Evolutionary conservation across 2,329 filamentous ascomycete genomes (phyloP).

Genomic region (Xylaria sp.): DNA sequence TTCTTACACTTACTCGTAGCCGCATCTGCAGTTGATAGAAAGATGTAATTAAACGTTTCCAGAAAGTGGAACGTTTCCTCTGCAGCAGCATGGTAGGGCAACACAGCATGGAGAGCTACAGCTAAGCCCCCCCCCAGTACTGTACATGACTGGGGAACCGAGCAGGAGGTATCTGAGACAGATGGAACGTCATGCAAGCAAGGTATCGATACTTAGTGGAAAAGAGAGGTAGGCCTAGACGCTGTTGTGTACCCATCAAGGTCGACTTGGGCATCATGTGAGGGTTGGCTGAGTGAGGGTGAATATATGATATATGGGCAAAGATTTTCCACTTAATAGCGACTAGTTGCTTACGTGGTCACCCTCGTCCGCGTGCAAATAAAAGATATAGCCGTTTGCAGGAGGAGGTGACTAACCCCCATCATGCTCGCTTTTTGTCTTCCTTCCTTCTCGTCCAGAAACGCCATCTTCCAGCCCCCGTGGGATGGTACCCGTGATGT

Average conservation of each 20-base stretch:
- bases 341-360: slow-evolving; percentile 8
- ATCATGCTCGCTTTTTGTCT: slow-evolving; percentile 15
- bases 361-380: not conserved
- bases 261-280: slow-evolving; percentile 20
- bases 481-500: not conserved
- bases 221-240: slow-evolving; percentile 4
- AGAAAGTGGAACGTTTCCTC: not conserved
- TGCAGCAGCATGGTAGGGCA: slow-evolving; percentile 10
- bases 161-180: slow-evolving; percentile 7
- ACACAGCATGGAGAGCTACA: slow-evolving; percentile 23
- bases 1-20: not conserved
- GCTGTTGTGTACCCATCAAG: slow-evolving; percentile 27
- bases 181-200: slow-evolving; percentile 6
- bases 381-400: not conserved
- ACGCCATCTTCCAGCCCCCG: slow-evolving; percentile 10
- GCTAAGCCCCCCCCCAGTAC: slow-evolving; percentile 5
- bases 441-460: slow-evolving; percentile 12
- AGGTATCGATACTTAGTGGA: slow-evolving; percentile 19
- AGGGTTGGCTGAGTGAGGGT: slow-evolving; percentile 2
- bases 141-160: slow-evolving; percentile 13
- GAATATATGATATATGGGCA: slow-evolving; percentile 3
- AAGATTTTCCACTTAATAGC: not conserved
- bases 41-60: slow-evolving; percentile 12
- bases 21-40: slow-evolving; percentile 13
- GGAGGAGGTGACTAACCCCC: not conserved